Evolutionary conservation across 2,329 filamentous ascomycete genomes (phyloP).

Genomic region (Arachnopeziza araneosa): DNA sequence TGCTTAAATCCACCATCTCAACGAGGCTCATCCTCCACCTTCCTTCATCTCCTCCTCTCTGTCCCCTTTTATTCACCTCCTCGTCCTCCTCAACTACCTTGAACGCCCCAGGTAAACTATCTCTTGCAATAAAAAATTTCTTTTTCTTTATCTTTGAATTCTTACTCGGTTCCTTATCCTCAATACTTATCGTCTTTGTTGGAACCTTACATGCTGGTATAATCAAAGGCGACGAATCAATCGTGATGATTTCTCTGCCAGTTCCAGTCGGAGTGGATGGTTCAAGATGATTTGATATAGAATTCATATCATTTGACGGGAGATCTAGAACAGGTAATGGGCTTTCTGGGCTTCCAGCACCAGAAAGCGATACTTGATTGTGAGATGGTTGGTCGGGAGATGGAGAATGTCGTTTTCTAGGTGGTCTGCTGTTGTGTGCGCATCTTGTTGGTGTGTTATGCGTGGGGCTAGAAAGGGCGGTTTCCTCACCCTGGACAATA

Average conservation of each 20-base stretch:
- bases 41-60: neutral
- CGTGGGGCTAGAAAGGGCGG: neutral
- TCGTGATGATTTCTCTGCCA: neutral
- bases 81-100: constrained; percentile 24
- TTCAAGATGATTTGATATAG: neutral
- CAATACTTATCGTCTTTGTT: neutral
- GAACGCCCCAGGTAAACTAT: constrained; percentile 33
- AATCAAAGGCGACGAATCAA: neutral
- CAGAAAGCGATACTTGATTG: neutral
- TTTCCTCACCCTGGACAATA: neutral
- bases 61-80: neutral
- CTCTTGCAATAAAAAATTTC: constrained; percentile 27
- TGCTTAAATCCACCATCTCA: constrained; percentile 24
- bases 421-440: neutral
- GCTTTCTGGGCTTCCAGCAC: neutral
- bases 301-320: neutral
- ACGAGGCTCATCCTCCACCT: constrained; percentile 23
- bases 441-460: neutral
- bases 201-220: neutral
- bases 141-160: constrained; percentile 12
- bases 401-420: neutral
- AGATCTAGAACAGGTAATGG: neutral
- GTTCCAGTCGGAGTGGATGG: neutral
- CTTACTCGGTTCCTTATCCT: neutral
- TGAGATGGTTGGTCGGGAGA: neutral